Evolutionary conservation across 1,284 basidiomycete species (phyloP), one percentile per base, ranked within the genome.

Genomic region (Sporisorium sorghi): DNA sequence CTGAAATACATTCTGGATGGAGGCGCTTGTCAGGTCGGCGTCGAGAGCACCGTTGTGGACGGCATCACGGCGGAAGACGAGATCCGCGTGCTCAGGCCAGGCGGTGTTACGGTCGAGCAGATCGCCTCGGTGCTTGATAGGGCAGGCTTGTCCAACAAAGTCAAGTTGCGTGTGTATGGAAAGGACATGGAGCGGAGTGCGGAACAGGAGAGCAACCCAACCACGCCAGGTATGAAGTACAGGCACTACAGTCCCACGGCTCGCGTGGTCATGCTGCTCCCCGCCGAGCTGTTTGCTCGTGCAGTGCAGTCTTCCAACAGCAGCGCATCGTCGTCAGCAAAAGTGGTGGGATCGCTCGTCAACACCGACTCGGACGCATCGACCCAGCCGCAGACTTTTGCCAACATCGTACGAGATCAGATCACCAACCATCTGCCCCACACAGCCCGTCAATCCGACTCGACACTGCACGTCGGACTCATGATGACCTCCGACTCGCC

Each of bases 171-270:
- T 11, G 80, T 84, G 12, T 84, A 82, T 48, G 83, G 83, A 6
- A 78, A 77, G 68, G 78, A 83, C 37, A 67, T 82, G 69, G 73
- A 69, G 32, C 66, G 77, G 10, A 77, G 75, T 40, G 49, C 42
- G 1, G 57, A 67, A 28, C 59, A 73, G 32, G 80, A 83, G 47
- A 61, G 58, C 32, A 76, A 81, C 28, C 96, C 96, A 2, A 95
- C 93, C 1, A 99, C 97, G 0, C 97, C 97, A 0, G 97, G 97
- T n/a, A 97, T 98, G 95, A 99, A 99, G 86, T 99, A 99, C 85
- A 89, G 92, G 54, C 97, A 99, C 86, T 99, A 99, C 84, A 92
- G 94, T 26, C 96, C 96, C 1, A 87, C 78, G 0, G 81, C 83
- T 2, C 62, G 70, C 6, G 83, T 84, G 0, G 54, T 82, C 0